Evolutionary conservation across 371 early-diverging fungal genomes (phyloP).

Genomic region (Capillidium heterosporum): DNA sequence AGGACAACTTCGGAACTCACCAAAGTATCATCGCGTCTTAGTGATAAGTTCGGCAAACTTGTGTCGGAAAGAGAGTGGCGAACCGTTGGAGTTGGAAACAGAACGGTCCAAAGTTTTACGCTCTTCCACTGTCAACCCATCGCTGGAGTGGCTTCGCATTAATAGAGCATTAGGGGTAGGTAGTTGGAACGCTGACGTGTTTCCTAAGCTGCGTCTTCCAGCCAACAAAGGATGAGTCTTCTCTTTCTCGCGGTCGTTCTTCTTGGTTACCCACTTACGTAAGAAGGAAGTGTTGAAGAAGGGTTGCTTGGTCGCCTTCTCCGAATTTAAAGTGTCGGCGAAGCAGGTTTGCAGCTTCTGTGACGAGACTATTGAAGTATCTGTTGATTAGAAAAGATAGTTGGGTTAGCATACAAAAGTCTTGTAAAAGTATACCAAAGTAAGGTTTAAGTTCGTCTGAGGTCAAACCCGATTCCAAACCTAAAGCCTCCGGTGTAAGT

Average conservation of each 20-base stretch:
- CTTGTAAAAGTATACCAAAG: neutral
- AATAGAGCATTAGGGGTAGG: too few relatives aligned
- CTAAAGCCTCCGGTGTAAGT: neutral
- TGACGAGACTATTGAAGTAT: neutral
- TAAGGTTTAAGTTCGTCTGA: neutral
- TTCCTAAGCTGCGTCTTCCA: too few relatives aligned
- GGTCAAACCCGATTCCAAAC: neutral
- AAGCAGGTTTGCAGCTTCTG: neutral
- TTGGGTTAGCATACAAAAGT: neutral
- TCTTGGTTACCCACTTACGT: neutral
- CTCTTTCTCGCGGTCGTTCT: neutral
- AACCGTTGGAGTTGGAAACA: too few relatives aligned
- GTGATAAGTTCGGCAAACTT: too few relatives aligned
- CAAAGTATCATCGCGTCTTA: too few relatives aligned
- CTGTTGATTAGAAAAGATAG: neutral
- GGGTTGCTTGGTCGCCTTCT: neutral
- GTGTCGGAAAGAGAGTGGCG: too few relatives aligned
- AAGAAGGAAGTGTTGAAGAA: neutral
- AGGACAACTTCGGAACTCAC: too few relatives aligned
- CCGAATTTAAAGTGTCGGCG: neutral
- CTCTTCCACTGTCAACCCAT: too few relatives aligned
- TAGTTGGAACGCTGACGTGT: too few relatives aligned
- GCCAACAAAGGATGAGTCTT: too few relatives aligned
- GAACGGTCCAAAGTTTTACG: too few relatives aligned
- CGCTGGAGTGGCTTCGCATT: too few relatives aligned